A percentile compares a stretch with the other conserved stretches of the same genome.
Conservation (phyloP, 2,329 filamentous ascomycete species). For the Balansia obtecta region DNA sequence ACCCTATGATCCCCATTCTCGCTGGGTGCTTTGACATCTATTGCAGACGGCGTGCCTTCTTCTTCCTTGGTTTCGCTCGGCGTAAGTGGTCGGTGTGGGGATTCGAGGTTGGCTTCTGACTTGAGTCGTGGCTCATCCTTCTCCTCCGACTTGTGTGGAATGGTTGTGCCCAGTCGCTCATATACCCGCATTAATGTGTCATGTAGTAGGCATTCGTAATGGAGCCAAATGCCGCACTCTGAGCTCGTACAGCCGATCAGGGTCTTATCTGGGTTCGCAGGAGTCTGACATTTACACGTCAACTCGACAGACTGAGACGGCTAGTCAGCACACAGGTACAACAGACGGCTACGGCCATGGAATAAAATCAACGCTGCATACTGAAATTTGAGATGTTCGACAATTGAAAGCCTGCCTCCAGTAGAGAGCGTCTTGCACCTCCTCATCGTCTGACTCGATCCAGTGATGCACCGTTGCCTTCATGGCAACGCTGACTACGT, state of each 20-base stretch:
- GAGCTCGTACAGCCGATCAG: slow-evolving; percentile 45
- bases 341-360: too few species aligned
- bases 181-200: slow-evolving; percentile 39
- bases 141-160: slow-evolving; percentile 40
- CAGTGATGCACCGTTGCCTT: slow-evolving; percentile 51
- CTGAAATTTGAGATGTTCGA: slow-evolving; percentile 43
- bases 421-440: slow-evolving; percentile 45
- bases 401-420: slow-evolving; percentile 54
- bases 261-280: slow-evolving; percentile 49
- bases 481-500: slow-evolving; percentile 56
- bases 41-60: slow-evolving; percentile 34
- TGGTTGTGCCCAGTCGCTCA: slow-evolving; percentile 35
- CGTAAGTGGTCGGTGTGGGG: slow-evolving; percentile 31
- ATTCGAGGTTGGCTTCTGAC: slow-evolving; percentile 22
- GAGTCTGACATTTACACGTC: slow-evolving; percentile 45
- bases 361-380: slow-evolving; percentile 22
- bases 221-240: slow-evolving; percentile 48
- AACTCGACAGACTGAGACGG: slow-evolving; percentile 35
- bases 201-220: slow-evolving; percentile 49
- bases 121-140: slow-evolving; percentile 25
- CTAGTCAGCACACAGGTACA: neutral
- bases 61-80: slow-evolving; percentile 38
- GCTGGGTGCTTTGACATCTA: slow-evolving; percentile 38
- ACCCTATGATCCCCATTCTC: slow-evolving; percentile 27
- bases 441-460: slow-evolving; percentile 56